phyloP scores from a whole-genome alignment of 768 basidiomycete genomes.

The Pilatotrama ljubarskyi region DNA sequence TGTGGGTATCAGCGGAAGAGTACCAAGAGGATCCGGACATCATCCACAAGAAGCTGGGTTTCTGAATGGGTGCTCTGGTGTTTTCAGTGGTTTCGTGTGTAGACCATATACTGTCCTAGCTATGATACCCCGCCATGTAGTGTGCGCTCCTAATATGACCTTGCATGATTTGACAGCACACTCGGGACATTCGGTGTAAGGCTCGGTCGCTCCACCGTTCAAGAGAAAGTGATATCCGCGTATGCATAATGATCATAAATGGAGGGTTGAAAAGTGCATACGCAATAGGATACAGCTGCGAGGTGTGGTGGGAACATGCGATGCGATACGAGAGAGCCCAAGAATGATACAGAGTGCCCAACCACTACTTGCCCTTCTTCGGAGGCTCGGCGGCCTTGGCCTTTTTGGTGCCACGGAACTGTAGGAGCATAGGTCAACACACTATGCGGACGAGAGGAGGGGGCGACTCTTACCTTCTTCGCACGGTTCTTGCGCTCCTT shows the following conservation, averaged over 20 bases:
- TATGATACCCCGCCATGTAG: constrained; percentile 30
- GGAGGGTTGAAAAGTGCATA: constrained; percentile 35
- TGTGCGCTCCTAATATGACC: constrained; percentile 21
- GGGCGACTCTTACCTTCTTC: constrained; percentile 80
- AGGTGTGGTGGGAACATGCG: constrained; percentile 31
- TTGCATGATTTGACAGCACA: constrained; percentile 9
- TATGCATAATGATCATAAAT: constrained; percentile 37
- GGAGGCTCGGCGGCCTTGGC: constrained; percentile 86
- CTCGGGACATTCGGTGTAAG: neutral
- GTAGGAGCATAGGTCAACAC: constrained; percentile 19
- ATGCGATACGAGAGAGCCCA: constrained; percentile 37
- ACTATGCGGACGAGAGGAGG: neutral
- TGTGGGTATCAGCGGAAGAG: constrained; percentile 99
- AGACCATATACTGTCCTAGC: constrained; percentile 25
- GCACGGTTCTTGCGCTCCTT: constrained; percentile 99
- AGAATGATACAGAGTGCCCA: constrained; percentile 29
- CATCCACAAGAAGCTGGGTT: constrained; percentile 93
- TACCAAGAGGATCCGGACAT: constrained; percentile 99
- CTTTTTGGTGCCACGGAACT: constrained; percentile 97
- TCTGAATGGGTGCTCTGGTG: constrained; percentile 41
- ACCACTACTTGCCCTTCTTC: constrained; percentile 87
- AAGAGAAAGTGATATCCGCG: constrained; percentile 25
- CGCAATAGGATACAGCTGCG: constrained; percentile 43
- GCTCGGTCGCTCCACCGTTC: neutral
- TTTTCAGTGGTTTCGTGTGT: constrained; percentile 14